phyloP scores from a whole-genome alignment of 2,329 filamentous ascomycete species.

The Ophiostoma fasciatum region DNA sequence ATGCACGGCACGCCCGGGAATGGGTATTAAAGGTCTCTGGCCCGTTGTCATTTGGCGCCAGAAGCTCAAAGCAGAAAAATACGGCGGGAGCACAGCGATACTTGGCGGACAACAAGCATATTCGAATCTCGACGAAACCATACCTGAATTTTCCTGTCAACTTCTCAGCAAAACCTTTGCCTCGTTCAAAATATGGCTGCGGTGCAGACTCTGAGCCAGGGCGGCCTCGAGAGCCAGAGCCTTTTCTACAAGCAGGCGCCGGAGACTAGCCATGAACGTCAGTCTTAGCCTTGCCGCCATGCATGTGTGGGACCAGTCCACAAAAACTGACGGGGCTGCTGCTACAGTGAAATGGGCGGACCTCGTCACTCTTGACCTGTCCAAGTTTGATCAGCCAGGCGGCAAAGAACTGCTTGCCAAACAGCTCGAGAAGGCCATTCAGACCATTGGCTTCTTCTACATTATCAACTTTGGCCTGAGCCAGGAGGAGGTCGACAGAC shows the following conservation, averaged over 20 bases:
- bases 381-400: constrained; percentile 17
- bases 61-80: too few relatives aligned
- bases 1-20: neutral
- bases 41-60: too few relatives aligned
- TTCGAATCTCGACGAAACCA: too few relatives aligned
- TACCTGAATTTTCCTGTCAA: too few relatives aligned
- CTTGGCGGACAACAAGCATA: too few relatives aligned
- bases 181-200: too few relatives aligned
- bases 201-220: constrained; percentile 1
- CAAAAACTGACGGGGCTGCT: neutral
- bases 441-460: constrained; percentile 32
- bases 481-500: constrained; percentile 38
- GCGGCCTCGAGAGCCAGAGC: neutral
- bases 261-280: constrained; percentile 21
- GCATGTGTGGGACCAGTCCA: too few relatives aligned
- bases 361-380: constrained; percentile 17
- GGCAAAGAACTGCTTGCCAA: constrained; percentile 19
- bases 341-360: constrained; percentile 8
- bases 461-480: constrained; percentile 41
- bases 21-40: too few relatives aligned
- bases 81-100: too few relatives aligned
- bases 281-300: constrained; percentile 7
- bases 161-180: too few relatives aligned
- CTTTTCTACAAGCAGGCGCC: constrained; percentile 20
- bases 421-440: constrained; percentile 28